Evolutionary conservation across 179 eudicot genomes (phyloP).

Genomic region (Actinidia arguta): DNA sequence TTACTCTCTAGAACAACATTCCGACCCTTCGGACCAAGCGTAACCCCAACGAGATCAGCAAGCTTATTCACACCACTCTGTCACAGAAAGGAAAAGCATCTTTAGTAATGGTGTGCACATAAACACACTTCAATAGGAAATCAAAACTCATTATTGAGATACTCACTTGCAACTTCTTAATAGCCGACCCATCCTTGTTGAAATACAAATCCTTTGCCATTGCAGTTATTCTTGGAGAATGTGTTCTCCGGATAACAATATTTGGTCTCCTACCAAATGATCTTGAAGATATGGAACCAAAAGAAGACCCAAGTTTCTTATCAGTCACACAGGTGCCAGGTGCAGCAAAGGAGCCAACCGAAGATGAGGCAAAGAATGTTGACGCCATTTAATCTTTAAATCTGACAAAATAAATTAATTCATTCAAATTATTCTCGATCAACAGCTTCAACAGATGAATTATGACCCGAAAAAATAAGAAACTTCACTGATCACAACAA

Average conservation of each 20-base stretch:
- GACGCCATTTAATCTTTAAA: constrained; percentile 62
- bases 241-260: constrained; percentile 39
- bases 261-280: constrained; percentile 43
- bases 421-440: background rate
- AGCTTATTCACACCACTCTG: constrained; percentile 88
- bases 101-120: background rate
- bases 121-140: too few species aligned
- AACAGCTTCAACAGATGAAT: background rate
- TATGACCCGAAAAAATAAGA: background rate
- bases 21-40: constrained; percentile 97
- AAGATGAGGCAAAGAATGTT: constrained; percentile 56
- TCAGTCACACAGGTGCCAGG: constrained; percentile 49
- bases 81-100: background rate
- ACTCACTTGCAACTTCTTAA: constrained; percentile 83
- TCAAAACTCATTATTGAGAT: background rate
- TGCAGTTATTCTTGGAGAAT: constrained; percentile 57
- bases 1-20: constrained; percentile 98
- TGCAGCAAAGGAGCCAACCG: constrained; percentile 68
- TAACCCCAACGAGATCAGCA: constrained; percentile 94
- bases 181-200: constrained; percentile 93
- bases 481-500: background rate
- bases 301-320: constrained; percentile 47
- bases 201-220: constrained; percentile 80
- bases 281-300: constrained; percentile 62
- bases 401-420: background rate